Percentiles rank a stretch among this genome's conserved stretches.
Evolutionary conservation across 805 yeast species (phyloP).

Genomic region (Cyberlindnera japonica): DNA sequence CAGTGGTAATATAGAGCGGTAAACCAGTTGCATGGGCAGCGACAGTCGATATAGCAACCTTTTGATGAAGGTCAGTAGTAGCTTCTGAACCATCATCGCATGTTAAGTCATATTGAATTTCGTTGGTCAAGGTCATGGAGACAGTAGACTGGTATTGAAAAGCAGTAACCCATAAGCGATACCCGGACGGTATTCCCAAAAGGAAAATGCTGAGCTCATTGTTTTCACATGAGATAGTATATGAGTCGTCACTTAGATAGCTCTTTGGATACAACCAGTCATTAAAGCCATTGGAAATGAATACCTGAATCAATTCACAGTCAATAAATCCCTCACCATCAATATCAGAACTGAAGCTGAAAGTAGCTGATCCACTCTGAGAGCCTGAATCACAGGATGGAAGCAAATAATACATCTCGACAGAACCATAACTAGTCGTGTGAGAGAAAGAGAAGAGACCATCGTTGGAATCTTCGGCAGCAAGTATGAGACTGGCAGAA

Average conservation of each 20-base stretch:
- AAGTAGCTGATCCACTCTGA: slow-evolving; percentile 20
- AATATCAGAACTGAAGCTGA: slow-evolving; percentile 19
- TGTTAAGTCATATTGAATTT: slow-evolving; percentile 13
- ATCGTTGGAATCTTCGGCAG: slow-evolving; percentile 16
- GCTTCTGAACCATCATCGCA: slow-evolving; percentile 12
- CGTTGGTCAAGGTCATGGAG: slow-evolving; percentile 8
- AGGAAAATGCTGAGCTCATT: slow-evolving; percentile 19
- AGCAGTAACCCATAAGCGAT: slow-evolving; percentile 30
- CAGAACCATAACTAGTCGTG: slow-evolving; percentile 31
- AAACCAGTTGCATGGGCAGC: slow-evolving; percentile 23
- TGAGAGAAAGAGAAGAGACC: slow-evolving; percentile 26
- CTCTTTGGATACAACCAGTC: slow-evolving; percentile 32
- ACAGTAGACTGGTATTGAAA: slow-evolving; percentile 25
- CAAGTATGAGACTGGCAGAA: slow-evolving; percentile 29
- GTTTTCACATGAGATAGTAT: slow-evolving; percentile 25
- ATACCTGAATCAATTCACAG: slow-evolving; percentile 22
- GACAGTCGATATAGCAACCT: slow-evolving; percentile 10
- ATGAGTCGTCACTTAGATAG: slow-evolving; percentile 7
- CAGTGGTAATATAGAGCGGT: slow-evolving; percentile 19
- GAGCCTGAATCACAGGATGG: slow-evolving; percentile 29
- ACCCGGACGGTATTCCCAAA: slow-evolving; percentile 25
- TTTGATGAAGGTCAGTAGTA: slow-evolving; percentile 1
- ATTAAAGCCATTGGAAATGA: slow-evolving; percentile 29
- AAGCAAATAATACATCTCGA: slow-evolving; percentile 32
- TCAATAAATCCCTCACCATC: slow-evolving; percentile 20